Base-by-base conservation (phyloP, 2,329 filamentous ascomycete genomes). In the Paecilomyces niveus region DNA sequence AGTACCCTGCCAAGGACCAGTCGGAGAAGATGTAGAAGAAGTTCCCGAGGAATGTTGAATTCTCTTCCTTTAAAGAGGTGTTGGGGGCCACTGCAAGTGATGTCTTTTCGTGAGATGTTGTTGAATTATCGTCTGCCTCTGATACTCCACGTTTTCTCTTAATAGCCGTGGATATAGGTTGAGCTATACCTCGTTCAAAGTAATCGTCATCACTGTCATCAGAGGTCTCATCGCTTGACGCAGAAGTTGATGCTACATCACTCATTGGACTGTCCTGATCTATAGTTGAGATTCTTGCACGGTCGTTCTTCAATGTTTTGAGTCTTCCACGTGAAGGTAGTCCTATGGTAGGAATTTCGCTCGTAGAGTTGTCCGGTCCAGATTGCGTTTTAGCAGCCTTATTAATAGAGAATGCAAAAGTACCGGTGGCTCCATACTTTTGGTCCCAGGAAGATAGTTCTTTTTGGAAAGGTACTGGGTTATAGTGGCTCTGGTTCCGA, bases 361-460 rank as follows among this genome's bases (percentile, higher is more conserved):
- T 63, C 9, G 63, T 56, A 39, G 58, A 53, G 39, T 54, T 55
- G 18, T 53, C 60, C n/a, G 57, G 58, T 4, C 49, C 56, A 13
- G 60, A 39, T 8, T 26, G 51, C 10, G 58, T 53, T 32, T 54
- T 35, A 1, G 54, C 29, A 49, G 33, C 18, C 31, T 53, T 60
- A 15, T 64, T 29, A 22, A 45, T 55, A 18, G 65, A 60, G 53
- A 78, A 76, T 64, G 72, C 74, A 58, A 76, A 83, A 54, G 77
- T 78, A 8, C 80, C 81, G 32, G 75, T 69, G 53, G 72, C 59
- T 49, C 75, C 73, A 68, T 85, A 86, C 64, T 84, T 85, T 22
- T 79, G 72, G 65, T 83, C 80, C 57, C 80, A 78, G 24, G 75
- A 63, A 45, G 73, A 72, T 57, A 83, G 66, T 55, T 76, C 78